Conservation (phyloP, 441 rosid genomes). For the Daphne laureola region DNA sequence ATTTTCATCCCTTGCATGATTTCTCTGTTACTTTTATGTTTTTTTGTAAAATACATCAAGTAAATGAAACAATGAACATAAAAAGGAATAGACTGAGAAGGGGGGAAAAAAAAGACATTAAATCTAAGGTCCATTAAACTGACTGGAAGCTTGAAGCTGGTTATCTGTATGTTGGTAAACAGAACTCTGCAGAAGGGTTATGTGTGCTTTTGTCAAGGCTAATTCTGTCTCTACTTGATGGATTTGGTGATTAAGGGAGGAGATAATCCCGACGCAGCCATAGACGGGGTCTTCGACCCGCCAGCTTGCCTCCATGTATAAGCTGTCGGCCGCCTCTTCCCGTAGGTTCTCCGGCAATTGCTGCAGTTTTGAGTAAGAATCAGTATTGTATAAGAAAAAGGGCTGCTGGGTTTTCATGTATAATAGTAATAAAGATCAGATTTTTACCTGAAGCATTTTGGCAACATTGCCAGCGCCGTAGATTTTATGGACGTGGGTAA, state of each 20-base stretch:
- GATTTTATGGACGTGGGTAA: conserved; percentile 44
- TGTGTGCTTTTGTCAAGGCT: conserved; percentile 35
- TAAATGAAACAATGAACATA: too few relatives aligned
- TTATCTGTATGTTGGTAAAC: neutral
- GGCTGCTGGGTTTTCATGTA: neutral
- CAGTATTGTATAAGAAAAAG: neutral
- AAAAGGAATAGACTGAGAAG: too few relatives aligned
- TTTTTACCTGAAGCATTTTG: conserved; percentile 49
- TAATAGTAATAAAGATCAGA: neutral
- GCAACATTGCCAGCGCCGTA: conserved; percentile 61
- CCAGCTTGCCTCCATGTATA: conserved; percentile 45
- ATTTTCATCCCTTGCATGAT: too few relatives aligned
- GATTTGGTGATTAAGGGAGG: conserved; percentile 30
- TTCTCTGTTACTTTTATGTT: too few relatives aligned
- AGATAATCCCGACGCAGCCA: conserved; percentile 43
- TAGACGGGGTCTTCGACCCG: conserved; percentile 51
- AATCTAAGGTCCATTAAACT: too few relatives aligned
- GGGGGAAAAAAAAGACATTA: too few relatives aligned
- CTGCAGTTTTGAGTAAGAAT: conserved; percentile 17
- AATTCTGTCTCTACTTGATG: conserved; percentile 26
- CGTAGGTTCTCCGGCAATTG: conserved; percentile 33
- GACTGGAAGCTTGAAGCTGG: too few relatives aligned
- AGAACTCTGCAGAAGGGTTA: conserved; percentile 14
- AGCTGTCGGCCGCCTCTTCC: conserved; percentile 35
- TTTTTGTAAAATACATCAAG: too few relatives aligned